Percentiles rank a stretch among this genome's conserved stretches.
Evolutionary conservation across 2,329 filamentous ascomycete species (phyloP).

Genomic region (Achaetomium macrosporum): DNA sequence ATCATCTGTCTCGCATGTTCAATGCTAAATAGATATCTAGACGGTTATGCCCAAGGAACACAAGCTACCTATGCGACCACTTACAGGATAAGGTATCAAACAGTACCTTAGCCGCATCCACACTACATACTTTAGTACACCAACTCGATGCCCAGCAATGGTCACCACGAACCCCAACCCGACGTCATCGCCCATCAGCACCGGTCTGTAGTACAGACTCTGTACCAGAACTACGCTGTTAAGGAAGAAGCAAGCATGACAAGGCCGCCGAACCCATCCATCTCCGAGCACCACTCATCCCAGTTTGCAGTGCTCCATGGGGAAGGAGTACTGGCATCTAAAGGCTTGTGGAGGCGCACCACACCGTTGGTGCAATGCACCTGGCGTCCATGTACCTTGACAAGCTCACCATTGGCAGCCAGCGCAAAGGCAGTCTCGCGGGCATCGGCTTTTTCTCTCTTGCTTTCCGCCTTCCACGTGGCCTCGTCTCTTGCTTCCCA

Average conservation of each 20-base stretch:
- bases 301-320: neutral
- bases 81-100: too few relatives aligned
- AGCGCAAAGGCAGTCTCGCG: neutral
- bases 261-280: conserved; percentile 1
- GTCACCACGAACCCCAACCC: too few relatives aligned
- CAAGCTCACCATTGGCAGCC: neutral
- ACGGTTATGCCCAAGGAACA: too few relatives aligned
- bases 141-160: too few relatives aligned
- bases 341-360: neutral
- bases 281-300: conserved; percentile 3
- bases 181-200: too few relatives aligned
- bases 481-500: neutral
- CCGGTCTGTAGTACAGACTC: too few relatives aligned
- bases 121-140: too few relatives aligned
- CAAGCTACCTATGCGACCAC: too few relatives aligned
- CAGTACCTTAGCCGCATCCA: too few relatives aligned
- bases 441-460: neutral
- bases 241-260: conserved; percentile 6
- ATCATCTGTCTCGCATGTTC: too few relatives aligned
- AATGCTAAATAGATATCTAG: too few relatives aligned
- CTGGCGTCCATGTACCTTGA: neutral
- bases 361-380: neutral
- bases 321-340: neutral
- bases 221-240: neutral
- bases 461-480: neutral